Evolutionary conservation across 2,329 filamentous ascomycete genomes (phyloP).

Genomic region (Fusarium proliferatum): DNA sequence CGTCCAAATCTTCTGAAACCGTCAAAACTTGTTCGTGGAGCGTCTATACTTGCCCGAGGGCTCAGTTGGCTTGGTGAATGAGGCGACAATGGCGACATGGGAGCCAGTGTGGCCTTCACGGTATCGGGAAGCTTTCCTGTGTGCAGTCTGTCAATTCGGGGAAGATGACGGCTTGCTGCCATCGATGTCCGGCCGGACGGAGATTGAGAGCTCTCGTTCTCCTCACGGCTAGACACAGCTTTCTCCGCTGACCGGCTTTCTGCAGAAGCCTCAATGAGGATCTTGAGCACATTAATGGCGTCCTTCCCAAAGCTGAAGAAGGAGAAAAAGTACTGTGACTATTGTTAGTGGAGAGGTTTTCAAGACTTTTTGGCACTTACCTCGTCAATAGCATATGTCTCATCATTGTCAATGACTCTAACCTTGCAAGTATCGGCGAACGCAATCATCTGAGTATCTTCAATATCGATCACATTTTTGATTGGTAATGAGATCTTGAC

Average conservation of each 20-base stretch:
- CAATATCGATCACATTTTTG: slow-evolving; percentile 89
- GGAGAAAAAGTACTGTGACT: slow-evolving; percentile 88
- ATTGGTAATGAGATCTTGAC: slow-evolving; percentile 95
- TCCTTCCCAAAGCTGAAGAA: slow-evolving; percentile 91
- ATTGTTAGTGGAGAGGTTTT: slow-evolving; percentile 6
- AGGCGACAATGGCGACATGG: slow-evolving; percentile 62
- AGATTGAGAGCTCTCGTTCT: slow-evolving; percentile 27
- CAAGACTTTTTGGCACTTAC: slow-evolving; percentile 57
- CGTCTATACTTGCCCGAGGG: slow-evolving; percentile 66
- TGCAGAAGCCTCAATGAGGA: slow-evolving; percentile 71
- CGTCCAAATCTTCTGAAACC: slow-evolving; percentile 58
- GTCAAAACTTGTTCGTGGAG: slow-evolving; percentile 65
- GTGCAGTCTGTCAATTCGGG: slow-evolving; percentile 48
- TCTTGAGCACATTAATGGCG: slow-evolving; percentile 80
- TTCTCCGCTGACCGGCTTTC: slow-evolving; percentile 49
- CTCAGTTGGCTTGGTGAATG: slow-evolving; percentile 56
- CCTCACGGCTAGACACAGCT: slow-evolving; percentile 26
- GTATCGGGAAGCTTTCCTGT: slow-evolving; percentile 62
- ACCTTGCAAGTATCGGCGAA: slow-evolving; percentile 96
- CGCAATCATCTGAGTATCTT: slow-evolving; percentile 89
- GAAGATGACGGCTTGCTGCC: slow-evolving; percentile 43
- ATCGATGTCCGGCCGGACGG: slow-evolving; percentile 39
- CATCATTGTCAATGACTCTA: slow-evolving; percentile 90
- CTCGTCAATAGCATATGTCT: slow-evolving; percentile 95
- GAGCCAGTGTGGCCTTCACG: slow-evolving; percentile 71